Evolutionary conservation across 106 monocot species (phyloP).

Genomic region (Cymbidium sinense): DNA sequence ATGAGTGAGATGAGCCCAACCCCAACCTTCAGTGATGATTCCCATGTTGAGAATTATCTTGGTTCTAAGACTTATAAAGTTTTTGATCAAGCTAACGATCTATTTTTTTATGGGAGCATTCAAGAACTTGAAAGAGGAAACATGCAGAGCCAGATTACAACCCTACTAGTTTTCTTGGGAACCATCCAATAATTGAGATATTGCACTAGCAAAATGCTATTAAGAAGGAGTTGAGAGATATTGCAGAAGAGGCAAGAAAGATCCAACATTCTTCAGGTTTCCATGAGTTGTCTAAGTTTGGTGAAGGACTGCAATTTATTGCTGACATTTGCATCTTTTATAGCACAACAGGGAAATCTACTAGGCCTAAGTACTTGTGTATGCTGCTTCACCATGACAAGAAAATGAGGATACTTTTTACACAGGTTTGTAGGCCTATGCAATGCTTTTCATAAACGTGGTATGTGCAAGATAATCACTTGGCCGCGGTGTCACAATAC

Average conservation of each 20-base stretch:
- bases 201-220: slow-evolving; percentile 95
- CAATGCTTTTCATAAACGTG: no score
- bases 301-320: slow-evolving; percentile 79
- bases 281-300: slow-evolving; percentile 66
- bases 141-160: slow-evolving; percentile 25
- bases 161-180: slow-evolving; percentile 10
- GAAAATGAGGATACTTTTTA: no score
- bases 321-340: slow-evolving; percentile 96
- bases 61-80: slow-evolving; percentile 9
- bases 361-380: no score
- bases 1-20: not conserved
- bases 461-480: no score
- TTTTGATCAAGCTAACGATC: no score
- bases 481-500: no score
- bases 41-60: not conserved
- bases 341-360: no score
- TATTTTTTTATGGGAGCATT: slow-evolving; percentile 21
- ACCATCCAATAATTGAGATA: slow-evolving; percentile 86
- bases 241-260: slow-evolving; percentile 78
- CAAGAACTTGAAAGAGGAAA: slow-evolving; percentile 65
- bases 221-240: slow-evolving; percentile 66
- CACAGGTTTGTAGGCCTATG: no score
- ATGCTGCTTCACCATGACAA: no score
- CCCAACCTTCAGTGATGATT: slow-evolving; percentile 6
- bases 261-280: slow-evolving; percentile 75